Conservation (phyloP, 306 rosid genomes). For the Ormosia emarginata region DNA sequence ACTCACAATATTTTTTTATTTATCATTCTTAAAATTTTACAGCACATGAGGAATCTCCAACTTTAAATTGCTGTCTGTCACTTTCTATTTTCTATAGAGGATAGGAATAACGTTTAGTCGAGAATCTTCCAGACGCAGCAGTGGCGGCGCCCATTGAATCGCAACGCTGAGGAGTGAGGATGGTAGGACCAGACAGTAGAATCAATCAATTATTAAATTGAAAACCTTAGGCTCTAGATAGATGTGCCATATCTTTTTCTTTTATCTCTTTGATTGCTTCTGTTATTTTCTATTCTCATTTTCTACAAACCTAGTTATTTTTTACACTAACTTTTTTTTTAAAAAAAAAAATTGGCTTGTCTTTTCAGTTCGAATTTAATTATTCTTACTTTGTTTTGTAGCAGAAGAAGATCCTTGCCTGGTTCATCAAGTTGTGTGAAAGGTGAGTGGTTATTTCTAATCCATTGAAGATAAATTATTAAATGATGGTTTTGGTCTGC, state of each 20-base stretch:
- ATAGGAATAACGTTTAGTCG: not conserved
- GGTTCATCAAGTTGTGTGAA: not conserved
- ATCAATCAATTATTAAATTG: not conserved
- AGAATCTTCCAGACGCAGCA: slow-evolving; percentile 21
- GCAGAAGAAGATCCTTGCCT: not conserved
- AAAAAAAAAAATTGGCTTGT: no score
- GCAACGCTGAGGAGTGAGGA: no score
- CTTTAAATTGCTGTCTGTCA: not conserved
- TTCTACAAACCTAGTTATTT: not conserved
- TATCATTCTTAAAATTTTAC: no score
- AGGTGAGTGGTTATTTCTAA: slow-evolving; percentile 2
- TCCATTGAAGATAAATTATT: slow-evolving; percentile 14
- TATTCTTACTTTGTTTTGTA: not conserved
- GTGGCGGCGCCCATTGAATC: slow-evolving; percentile 19
- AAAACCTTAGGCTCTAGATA: not conserved
- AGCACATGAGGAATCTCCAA: no score
- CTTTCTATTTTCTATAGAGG: not conserved
- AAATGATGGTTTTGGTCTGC: slow-evolving; percentile 7
- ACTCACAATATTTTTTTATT: no score
- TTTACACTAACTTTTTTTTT: no score
- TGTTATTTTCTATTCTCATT: not conserved
- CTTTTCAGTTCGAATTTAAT: not conserved
- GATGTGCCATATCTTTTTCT: not conserved
- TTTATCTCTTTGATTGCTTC: not conserved
- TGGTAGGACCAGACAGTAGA: not conserved